Conservation (phyloP, 1,139 yeast species). For the Yamadazyma epiphylla region DNA sequence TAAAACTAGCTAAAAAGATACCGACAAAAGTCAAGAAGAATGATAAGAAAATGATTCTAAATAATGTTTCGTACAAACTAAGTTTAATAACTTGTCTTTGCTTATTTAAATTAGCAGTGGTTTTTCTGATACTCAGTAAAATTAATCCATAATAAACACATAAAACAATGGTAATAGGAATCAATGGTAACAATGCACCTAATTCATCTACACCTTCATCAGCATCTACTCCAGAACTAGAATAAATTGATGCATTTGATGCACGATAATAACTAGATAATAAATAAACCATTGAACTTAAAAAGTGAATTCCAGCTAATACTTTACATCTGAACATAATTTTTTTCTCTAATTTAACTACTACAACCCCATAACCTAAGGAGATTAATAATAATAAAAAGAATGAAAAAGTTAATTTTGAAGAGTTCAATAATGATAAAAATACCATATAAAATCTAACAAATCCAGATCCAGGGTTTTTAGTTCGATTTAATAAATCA, state of each 20-base stretch:
- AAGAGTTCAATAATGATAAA: constrained; percentile 74
- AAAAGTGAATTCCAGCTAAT: constrained; percentile 70
- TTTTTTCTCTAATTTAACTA: constrained; percentile 72
- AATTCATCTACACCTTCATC: constrained; percentile 19
- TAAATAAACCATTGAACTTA: constrained; percentile 63
- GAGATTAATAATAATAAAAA: constrained; percentile 82
- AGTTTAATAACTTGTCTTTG: constrained; percentile 92
- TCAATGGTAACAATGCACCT: constrained; percentile 40
- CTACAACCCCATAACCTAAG: constrained; percentile 92
- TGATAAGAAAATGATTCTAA: constrained; percentile 71
- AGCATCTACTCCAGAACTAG: constrained; percentile 16
- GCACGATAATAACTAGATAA: constrained; percentile 56
- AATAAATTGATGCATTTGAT: constrained; percentile 15
- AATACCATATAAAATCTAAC: constrained; percentile 72
- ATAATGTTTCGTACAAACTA: constrained; percentile 75
- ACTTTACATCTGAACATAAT: constrained; percentile 79
- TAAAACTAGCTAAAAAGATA: constrained; percentile 64
- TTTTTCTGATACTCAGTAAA: constrained; percentile 66
- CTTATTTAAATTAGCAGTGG: constrained; percentile 69
- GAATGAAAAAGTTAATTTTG: constrained; percentile 83
- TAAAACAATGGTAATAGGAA: constrained; percentile 72
- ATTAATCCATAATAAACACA: constrained; percentile 73
- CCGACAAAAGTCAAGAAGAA: constrained; percentile 51
- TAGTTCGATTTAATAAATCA: constrained; percentile 68
- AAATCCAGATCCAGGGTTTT: constrained; percentile 52